These are phyloP conservation scores for Blepharisma stoltei DNA, from an alignment of 73 alveolate genomes.

Conservation along the genomic window DNA sequence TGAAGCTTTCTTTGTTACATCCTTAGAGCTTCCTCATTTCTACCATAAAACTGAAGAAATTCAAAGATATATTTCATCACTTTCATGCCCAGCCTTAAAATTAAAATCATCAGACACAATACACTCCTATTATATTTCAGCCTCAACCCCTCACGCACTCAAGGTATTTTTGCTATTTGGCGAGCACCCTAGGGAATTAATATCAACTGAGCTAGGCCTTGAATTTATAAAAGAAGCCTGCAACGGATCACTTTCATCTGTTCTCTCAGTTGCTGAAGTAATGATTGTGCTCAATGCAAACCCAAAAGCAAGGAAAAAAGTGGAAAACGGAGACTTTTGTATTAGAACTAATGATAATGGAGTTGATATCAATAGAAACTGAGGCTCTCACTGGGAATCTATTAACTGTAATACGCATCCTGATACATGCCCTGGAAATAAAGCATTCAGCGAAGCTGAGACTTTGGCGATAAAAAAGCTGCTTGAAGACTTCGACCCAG, in stretches of 20 bases:
- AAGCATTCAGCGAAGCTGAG: slow-evolving; percentile 66
- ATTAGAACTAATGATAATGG: slow-evolving; percentile 56
- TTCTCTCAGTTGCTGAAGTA: slow-evolving; percentile 30
- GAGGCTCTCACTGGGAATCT: slow-evolving; percentile 60
- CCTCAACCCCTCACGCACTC: background rate
- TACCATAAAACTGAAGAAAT: slow-evolving; percentile 30
- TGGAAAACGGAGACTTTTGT: slow-evolving; percentile 63
- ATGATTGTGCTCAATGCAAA: slow-evolving; percentile 54
- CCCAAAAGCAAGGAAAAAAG: slow-evolving; percentile 52
- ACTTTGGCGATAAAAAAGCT: slow-evolving; percentile 42
- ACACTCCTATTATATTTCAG: background rate
- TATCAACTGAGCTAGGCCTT: slow-evolving; percentile 59
- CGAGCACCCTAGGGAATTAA: slow-evolving; percentile 72
- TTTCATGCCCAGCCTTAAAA: slow-evolving; percentile 2
- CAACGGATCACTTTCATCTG: slow-evolving; percentile 27
- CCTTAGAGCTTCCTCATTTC: slow-evolving; percentile 28
- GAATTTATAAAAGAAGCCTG: slow-evolving; percentile 36
- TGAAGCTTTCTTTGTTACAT: too few relatives aligned
- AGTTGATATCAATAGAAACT: slow-evolving; percentile 66
- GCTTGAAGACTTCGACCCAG: slow-evolving; percentile 44
- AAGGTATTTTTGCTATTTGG: slow-evolving; percentile 56
- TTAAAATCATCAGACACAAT: background rate
- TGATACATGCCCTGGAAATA: slow-evolving; percentile 41
- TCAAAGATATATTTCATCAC: background rate
- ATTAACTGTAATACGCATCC: background rate